These are phyloP conservation scores for Bipolaris cookei DNA, from an alignment of 2,329 filamentous ascomycete species.

Conservation along the genomic window DNA sequence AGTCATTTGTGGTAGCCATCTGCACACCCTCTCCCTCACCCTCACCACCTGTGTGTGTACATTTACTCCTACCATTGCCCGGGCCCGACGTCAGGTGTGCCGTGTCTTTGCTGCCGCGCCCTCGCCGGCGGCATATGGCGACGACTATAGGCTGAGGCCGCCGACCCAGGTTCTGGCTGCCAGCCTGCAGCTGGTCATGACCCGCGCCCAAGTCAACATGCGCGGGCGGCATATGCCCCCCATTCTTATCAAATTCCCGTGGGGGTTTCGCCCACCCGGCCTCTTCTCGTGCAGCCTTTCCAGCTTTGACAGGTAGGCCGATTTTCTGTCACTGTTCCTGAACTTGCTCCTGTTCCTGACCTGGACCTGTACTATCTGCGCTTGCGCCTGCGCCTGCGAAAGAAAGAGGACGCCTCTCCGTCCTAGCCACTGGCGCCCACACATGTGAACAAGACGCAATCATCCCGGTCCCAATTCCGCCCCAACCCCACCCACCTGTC, in stretches of 20 bases:
- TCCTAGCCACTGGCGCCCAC: neutral
- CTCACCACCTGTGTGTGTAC: neutral
- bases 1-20: constrained; percentile 10
- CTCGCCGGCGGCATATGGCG: constrained; percentile 8
- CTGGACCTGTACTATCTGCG: neutral
- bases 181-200: constrained; percentile 4
- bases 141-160: constrained; percentile 11
- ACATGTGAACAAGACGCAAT: constrained; percentile 10
- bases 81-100: constrained; percentile 10
- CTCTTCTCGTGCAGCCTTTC: constrained; percentile 18
- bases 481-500: constrained; percentile 14
- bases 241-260: constrained; percentile 27
- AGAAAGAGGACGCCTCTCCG: no score
- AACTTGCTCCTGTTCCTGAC: neutral
- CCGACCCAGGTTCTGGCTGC: constrained; percentile 1
- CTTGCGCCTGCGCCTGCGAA: neutral
- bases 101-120: neutral
- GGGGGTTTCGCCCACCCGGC: constrained; percentile 17
- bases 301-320: constrained; percentile 9
- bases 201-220: constrained; percentile 12
- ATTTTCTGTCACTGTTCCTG: constrained; percentile 1
- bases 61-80: neutral
- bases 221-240: constrained; percentile 12
- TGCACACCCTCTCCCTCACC: neutral
- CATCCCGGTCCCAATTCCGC: constrained; percentile 7